Evolutionary conservation across 202 grass and related monocot genomes (phyloP).

Genomic region (Dendrocalamus latiflorus): DNA sequence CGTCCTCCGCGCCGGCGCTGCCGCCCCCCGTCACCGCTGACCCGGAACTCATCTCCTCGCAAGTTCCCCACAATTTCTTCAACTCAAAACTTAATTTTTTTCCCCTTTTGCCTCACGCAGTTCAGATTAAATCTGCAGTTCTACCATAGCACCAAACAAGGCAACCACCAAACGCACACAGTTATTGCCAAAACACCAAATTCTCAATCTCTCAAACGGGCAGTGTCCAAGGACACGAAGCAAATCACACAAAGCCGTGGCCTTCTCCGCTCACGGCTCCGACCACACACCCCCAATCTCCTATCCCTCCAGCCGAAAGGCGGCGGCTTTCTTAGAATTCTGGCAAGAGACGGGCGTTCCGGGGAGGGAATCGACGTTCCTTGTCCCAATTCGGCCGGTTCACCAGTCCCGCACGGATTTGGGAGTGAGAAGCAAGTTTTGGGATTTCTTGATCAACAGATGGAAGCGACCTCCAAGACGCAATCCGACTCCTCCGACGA

Average conservation of each 20-base stretch:
- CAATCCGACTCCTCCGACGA: slow-evolving; percentile 8
- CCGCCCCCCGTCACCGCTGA: slow-evolving; percentile 76
- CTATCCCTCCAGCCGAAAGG: not conserved
- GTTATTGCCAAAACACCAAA: slow-evolving; percentile 5
- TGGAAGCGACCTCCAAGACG: slow-evolving; percentile 32
- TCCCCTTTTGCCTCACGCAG: not conserved
- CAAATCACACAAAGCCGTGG: not conserved
- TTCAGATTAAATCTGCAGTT: slow-evolving; percentile 36
- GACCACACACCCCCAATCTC: not conserved
- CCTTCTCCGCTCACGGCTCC: not conserved
- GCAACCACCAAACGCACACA: slow-evolving; percentile 14
- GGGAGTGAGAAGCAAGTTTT: not conserved
- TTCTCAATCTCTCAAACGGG: slow-evolving; percentile 8
- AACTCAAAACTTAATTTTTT: not conserved
- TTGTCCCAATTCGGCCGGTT: slow-evolving; percentile 29
- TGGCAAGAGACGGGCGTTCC: not conserved
- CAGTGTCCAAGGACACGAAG: not conserved
- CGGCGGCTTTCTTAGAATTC: slow-evolving; percentile 33
- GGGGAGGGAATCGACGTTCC: not conserved
- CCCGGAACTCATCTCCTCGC: slow-evolving; percentile 72
- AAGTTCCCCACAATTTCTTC: not conserved
- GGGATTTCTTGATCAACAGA: slow-evolving; percentile 22
- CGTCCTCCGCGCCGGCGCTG: slow-evolving; percentile 34
- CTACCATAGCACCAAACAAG: slow-evolving; percentile 33
- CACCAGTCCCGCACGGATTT: slow-evolving; percentile 32